phyloP scores from a whole-genome alignment of 208 protist species.

The Trypanosoma platydactyli region DNA sequence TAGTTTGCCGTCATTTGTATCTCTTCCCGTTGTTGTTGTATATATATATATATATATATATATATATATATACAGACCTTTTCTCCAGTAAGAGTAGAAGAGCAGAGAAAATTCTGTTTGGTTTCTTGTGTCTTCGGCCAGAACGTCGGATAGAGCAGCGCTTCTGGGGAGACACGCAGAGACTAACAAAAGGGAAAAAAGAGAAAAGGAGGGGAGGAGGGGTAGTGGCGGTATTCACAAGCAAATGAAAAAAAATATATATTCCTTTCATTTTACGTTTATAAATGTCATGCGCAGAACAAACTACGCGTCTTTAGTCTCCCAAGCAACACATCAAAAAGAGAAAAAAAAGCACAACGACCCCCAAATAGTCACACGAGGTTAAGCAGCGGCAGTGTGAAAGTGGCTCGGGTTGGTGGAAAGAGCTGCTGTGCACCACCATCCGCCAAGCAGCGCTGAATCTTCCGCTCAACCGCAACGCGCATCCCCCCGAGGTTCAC shows the following conservation, averaged over 20 bases:
- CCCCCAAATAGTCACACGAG: slow-evolving; percentile 33
- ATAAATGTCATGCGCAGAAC: slow-evolving; percentile 7
- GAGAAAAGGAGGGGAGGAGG: not conserved
- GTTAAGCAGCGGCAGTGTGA: slow-evolving; percentile 64
- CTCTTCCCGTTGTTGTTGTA: not conserved
- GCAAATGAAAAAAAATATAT: slow-evolving; percentile 20
- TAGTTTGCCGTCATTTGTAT: slow-evolving; percentile 40
- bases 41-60: not conserved
- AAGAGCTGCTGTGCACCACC: slow-evolving; percentile 45
- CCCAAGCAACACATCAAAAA: slow-evolving; percentile 5
- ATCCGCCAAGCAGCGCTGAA: slow-evolving; percentile 55
- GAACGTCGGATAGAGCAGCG: too few species aligned
- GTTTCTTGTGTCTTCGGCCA: too few species aligned
- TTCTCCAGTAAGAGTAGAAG: too few species aligned
- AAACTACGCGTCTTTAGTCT: slow-evolving; percentile 5
- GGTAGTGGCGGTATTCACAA: slow-evolving; percentile 13
- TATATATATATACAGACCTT: not conserved
- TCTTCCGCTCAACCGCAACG: slow-evolving; percentile 45
- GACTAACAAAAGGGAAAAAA: slow-evolving; percentile 14
- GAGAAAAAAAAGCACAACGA: slow-evolving; percentile 22
- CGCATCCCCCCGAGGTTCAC: slow-evolving; percentile 63
- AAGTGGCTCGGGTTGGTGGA: slow-evolving; percentile 47
- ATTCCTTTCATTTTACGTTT: too few species aligned
- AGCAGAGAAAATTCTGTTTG: too few species aligned
- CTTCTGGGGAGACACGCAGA: not conserved